phyloP scores from a whole-genome alignment of 2,329 filamentous ascomycete genomes.

The Magnaporthales sp. region DNA sequence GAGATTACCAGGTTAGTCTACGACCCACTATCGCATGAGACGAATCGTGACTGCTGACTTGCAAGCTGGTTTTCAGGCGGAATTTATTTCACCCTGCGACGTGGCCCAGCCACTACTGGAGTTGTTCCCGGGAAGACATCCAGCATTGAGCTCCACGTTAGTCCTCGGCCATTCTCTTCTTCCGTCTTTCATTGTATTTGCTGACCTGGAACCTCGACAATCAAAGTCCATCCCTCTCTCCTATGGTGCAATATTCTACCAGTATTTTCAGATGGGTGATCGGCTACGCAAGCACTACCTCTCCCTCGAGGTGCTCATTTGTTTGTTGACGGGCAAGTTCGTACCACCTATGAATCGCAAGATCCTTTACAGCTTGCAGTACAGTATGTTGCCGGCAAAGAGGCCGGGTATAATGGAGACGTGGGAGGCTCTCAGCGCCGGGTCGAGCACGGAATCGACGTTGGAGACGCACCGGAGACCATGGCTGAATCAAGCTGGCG shows the following conservation, averaged over 20 bases:
- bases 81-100: conserved; percentile 75
- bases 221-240: conserved; percentile 75
- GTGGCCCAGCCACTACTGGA: conserved; percentile 55
- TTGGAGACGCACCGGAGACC: conserved; percentile 14
- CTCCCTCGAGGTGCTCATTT: conserved; percentile 78
- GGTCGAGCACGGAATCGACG: conserved; percentile 22
- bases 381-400: conserved; percentile 87
- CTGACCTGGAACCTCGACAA: conserved; percentile 1
- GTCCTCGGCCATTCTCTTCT: conserved; percentile 9
- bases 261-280: conserved; percentile 91
- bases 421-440: conserved; percentile 55
- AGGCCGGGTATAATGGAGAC: conserved; percentile 76
- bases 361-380: conserved; percentile 92
- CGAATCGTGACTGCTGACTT: background rate
- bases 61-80: conserved; percentile 42
- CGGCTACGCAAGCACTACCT: conserved; percentile 94
- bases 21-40: background rate
- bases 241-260: conserved; percentile 90
- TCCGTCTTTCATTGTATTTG: background rate
- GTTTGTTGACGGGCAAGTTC: conserved; percentile 81
- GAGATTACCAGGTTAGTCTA: conserved; percentile 64
- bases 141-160: conserved; percentile 78
- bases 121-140: conserved; percentile 44
- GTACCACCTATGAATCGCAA: conserved; percentile 92
- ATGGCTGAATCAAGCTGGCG: background rate